Evolutionary conservation across 2,329 filamentous ascomycete species (phyloP), one percentile per base, ranked within the genome.

Genomic region (Microcyclospora tardicrescens): DNA sequence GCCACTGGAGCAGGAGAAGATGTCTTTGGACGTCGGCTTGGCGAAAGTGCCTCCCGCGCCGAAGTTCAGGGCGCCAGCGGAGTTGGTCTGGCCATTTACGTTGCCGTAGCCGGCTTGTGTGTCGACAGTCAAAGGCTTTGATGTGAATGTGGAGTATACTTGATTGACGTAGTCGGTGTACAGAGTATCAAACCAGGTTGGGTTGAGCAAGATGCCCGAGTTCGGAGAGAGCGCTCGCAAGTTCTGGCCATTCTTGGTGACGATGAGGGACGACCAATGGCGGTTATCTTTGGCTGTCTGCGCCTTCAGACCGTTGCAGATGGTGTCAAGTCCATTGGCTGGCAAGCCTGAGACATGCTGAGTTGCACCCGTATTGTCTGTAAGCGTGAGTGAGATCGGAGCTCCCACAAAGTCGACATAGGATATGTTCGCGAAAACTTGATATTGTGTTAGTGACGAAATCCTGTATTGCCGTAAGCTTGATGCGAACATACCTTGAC

Each of bases 1-100:
- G 0, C 77, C 77, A 2, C 70, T 75, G 47, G 71, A 77, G 60
- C 77, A 81, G 28, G 70, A 71, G 52, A 83, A 75, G 44, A 84
- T 79, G 56, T 84, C 79, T 10, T 61, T 61, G 2, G 73, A 72
- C 1, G 61, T 68, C 0, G 79, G 79, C 41, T 70, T 65, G 1
- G 53, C 42, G 54, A 83, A 84, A 2, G 61, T 60, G 8, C 58
- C 52, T 12, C 61, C 59, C 36, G 73, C 67, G 10, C 59, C 58
- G 24, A 73, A 60, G 38, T 53, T 51, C 31, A 59, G 53, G 11
- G 47, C 46, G 16, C 74, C 66, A 16, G 54, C 53, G 71, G 1
- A 49, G 36, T 49, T 50, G 28, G 59, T 53, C 8, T 50, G 44
- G 15, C 75, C 67, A 13, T 53, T 55, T 6, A 57, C 54, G 28